Base-by-base conservation (phyloP, 345 rosid species). In the Salix udensis region DNA sequence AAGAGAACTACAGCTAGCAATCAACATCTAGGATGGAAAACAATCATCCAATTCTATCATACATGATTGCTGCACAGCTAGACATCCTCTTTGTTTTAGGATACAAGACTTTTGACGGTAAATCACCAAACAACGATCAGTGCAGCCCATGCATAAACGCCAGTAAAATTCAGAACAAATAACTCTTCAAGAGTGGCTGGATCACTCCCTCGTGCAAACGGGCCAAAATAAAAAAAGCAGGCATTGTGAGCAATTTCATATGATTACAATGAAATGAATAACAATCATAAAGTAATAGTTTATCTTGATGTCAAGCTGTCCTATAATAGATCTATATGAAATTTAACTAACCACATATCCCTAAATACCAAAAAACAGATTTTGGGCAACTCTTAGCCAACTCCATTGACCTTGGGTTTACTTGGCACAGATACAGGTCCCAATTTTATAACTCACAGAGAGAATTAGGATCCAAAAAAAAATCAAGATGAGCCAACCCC, bases 381-480 rank as follows among this genome's bases (percentile, higher is more conserved):
- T 48, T n/a, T n/a, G 48, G 19, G 42, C 37, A 55, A 64, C 19
- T 52, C 44, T 52, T 23, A 44, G 72, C 81, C 77, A 64, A 37
- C 37, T 70, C 36, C 61, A 72, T 26, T n/a, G 4, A 15, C 52
- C 53, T 15, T 46, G 6, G 6, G 9, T 37, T 82, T 81, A 93
- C 83, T 89, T 90, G 58, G 96, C 67, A 73, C 80, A 80, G 42
- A 96, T 78, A 23, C 77, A 83, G 71, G 86, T 82, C 58, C 89
- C 86, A 0, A 91, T 81, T 87, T 91, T 92, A 78, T 78, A 84
- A 71, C 96, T 89, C 67, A 78, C 87, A 1, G 99, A 86, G 79
- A 91, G 86, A 67, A 92, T 42, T 4, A 88, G 71, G 70, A 92
- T 82, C 92, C 92, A 92, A 42, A 96, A 83, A 77, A 91, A 86